Percentiles rank a stretch among this genome's conserved stretches.
phyloP scores from a whole-genome alignment of 805 yeast genomes.

The Saturnispora besseyi region DNA sequence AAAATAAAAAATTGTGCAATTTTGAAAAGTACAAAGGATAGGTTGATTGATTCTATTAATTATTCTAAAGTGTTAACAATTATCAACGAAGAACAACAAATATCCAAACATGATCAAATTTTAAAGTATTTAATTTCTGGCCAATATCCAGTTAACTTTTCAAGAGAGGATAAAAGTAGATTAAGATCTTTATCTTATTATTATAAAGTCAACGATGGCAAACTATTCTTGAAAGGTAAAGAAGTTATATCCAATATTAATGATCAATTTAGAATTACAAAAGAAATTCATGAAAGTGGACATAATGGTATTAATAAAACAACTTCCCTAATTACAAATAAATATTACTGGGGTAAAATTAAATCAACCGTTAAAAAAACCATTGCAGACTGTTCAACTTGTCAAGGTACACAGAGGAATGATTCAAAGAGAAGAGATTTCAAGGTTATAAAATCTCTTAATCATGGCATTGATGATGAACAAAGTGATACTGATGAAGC shows the following conservation, averaged over 20 bases:
- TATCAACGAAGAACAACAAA: slow-evolving; percentile 19
- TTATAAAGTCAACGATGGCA: slow-evolving; percentile 63
- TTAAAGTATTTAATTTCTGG: slow-evolving; percentile 75
- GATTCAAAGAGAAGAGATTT: slow-evolving; percentile 3
- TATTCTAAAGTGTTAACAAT: slow-evolving; percentile 75
- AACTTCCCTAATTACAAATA: slow-evolving; percentile 65
- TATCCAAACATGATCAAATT: slow-evolving; percentile 53
- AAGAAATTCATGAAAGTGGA: slow-evolving; percentile 51
- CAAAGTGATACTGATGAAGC: background rate
- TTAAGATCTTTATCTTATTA: slow-evolving; percentile 72
- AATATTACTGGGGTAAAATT: slow-evolving; percentile 86
- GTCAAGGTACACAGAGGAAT: slow-evolving; percentile 36
- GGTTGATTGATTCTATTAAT: slow-evolving; percentile 76
- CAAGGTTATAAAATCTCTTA: background rate
- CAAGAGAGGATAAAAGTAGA: slow-evolving; percentile 81
- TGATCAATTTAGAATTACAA: slow-evolving; percentile 66
- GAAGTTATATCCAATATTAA: slow-evolving; percentile 77
- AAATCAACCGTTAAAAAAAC: slow-evolving; percentile 80
- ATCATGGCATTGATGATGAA: background rate
- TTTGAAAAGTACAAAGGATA: slow-evolving; percentile 66
- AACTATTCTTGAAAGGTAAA: slow-evolving; percentile 46
- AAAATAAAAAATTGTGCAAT: slow-evolving; percentile 82
- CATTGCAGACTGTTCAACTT: slow-evolving; percentile 64
- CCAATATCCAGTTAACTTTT: slow-evolving; percentile 73
- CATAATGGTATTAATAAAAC: slow-evolving; percentile 90